Evolutionary conservation across 148 eudicot genomes (phyloP), one percentile per base, ranked within the genome.

Genomic region (Rhododendron mucronatum): DNA sequence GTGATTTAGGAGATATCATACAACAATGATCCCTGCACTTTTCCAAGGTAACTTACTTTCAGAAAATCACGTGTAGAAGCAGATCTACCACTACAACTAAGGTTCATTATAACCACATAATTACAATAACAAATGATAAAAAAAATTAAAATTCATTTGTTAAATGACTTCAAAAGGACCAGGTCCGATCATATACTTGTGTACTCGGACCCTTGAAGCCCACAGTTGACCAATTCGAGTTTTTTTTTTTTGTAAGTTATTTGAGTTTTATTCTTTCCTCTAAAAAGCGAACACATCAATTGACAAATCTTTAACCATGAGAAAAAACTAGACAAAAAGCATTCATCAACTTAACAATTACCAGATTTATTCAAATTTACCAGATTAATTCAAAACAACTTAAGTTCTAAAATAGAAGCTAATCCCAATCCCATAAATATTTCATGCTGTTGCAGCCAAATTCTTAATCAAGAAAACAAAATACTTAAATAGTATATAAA

Each of bases 401-500:
- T 88, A 55, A 84, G 80, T 37, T 33, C 8, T 16, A 75, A 84
- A 37, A 76, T 7, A 71, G 67, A 7, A 13, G 50, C 5, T 35
- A 67, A 84, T 84, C 11, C 28, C 35, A 51, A 75, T 7, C 45
- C 23, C 80, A 41, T 3, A 30, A 3, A 20, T 50, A 55, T 18
- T 57, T n/a, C 14, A 48, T 35, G 75, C 53, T 48, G 50, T 84
- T 15, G 37, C 59, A 23, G 41, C 23, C 51, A 51, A 48, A 75
- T 13, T n/a, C 16, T 47, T 33, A 76, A 37, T 3, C 30, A 75
- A 53, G 20, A 82, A 39, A 39, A 61, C 2, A 55, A 86, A 86
- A 88, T 84, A 78, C 74, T 30, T 7, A 20, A 55, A 39, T 2
- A 73, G 85, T 77, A 85, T 75, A 26, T 59, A 84, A 79, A 91